These are phyloP conservation scores for Lipomyces mesembrius DNA, from an alignment of 805 yeast species.

Conservation along the genomic window DNA sequence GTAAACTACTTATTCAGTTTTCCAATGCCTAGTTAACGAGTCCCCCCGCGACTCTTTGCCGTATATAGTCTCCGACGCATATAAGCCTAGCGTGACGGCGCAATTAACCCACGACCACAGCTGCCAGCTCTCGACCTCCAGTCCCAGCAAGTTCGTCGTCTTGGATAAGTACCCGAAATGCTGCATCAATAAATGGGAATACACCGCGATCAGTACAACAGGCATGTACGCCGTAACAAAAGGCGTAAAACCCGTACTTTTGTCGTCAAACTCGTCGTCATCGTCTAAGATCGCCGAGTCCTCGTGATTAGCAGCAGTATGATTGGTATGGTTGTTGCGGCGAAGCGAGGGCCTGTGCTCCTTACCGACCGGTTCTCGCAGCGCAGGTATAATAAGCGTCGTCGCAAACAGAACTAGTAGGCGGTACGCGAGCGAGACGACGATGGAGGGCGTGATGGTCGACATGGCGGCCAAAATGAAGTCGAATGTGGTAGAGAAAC, in stretches of 20 bases:
- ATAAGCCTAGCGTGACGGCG: conserved; percentile 75
- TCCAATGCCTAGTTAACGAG: conserved; percentile 39
- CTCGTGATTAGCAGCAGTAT: neutral
- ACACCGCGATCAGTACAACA: conserved; percentile 90
- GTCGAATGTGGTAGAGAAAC: conserved; percentile 49
- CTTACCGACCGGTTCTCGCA: conserved; percentile 45
- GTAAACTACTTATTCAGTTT: conserved; percentile 31
- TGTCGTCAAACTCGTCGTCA: conserved; percentile 6
- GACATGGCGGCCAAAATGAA: conserved; percentile 56
- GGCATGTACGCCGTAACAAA: conserved; percentile 88
- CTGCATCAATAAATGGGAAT: conserved; percentile 91
- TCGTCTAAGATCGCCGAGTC: conserved; percentile 5
- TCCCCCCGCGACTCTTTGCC: conserved; percentile 39
- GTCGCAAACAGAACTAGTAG: conserved; percentile 86
- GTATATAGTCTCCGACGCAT: conserved; percentile 70
- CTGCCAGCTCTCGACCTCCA: conserved; percentile 63
- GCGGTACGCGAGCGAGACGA: conserved; percentile 81
- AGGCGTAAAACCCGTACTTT: conserved; percentile 20
- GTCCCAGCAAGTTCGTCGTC: conserved; percentile 65
- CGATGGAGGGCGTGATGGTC: conserved; percentile 78
- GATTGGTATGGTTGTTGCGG: neutral
- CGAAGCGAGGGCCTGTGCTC: neutral
- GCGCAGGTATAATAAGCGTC: conserved; percentile 86
- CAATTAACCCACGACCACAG: conserved; percentile 98
- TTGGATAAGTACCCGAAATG: conserved; percentile 73